These are phyloP conservation scores for Apiotrichum domesticum DNA, from an alignment of 1,284 basidiomycete species.

Conservation along the genomic window DNA sequence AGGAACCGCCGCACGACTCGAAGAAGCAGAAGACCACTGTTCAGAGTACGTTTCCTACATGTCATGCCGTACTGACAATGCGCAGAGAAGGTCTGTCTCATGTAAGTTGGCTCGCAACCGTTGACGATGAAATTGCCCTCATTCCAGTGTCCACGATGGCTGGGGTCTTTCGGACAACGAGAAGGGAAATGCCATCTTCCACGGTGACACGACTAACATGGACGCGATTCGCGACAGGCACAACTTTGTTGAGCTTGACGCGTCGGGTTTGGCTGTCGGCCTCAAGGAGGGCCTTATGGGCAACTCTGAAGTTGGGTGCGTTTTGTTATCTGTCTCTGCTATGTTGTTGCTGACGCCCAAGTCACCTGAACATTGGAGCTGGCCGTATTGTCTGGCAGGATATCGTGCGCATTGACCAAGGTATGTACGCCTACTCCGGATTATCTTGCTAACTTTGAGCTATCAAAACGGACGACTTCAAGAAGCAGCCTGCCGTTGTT, in stretches of 20 bases:
- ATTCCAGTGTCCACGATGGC: constrained; percentile 77
- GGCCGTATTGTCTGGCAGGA: constrained; percentile 92
- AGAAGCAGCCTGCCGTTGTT: constrained; percentile 67
- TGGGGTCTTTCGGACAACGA: constrained; percentile 72
- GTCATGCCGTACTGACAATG: constrained; percentile 1
- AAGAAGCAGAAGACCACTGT: constrained; percentile 20
- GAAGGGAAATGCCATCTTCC: constrained; percentile 80
- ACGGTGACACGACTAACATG: constrained; percentile 77
- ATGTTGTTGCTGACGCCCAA: constrained; percentile 33
- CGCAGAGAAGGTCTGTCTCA: constrained; percentile 78
- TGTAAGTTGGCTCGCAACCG: constrained; percentile 52
- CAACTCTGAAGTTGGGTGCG: constrained; percentile 86
- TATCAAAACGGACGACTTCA: constrained; percentile 80
- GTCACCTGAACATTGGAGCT: constrained; percentile 86
- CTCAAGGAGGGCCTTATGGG: constrained; percentile 89
- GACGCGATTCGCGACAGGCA: constrained; percentile 73
- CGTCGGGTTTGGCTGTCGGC: constrained; percentile 80
- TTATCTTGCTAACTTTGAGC: constrained; percentile 35
- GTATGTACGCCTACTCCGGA: constrained; percentile 20
- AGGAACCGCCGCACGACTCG: constrained; percentile 17
- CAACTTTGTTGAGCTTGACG: constrained; percentile 64
- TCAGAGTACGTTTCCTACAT: constrained; percentile 7
- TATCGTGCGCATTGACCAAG: constrained; percentile 81
- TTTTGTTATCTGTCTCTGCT: not conserved
- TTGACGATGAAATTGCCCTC: no score